Percentiles rank a stretch among this genome's conserved stretches.
Evolutionary conservation across 2,329 filamentous ascomycete genomes (phyloP).

Genomic region (Parafenestella ontariensis): DNA sequence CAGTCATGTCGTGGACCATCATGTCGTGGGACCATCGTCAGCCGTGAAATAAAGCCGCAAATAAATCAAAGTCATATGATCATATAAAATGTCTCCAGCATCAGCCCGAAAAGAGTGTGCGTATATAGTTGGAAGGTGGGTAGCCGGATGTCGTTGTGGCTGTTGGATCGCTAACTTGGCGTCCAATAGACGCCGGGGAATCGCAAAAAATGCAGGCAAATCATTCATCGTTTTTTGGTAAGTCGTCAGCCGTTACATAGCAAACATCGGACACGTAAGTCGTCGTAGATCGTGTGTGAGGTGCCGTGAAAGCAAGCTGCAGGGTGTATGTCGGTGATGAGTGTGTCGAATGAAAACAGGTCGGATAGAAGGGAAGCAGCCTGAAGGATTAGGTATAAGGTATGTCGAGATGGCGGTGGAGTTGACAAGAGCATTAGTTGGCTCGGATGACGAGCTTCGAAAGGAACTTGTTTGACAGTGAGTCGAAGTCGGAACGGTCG

Average conservation of each 20-base stretch:
- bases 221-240: slow-evolving; percentile 43
- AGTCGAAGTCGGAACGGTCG: slow-evolving; percentile 92
- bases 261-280: slow-evolving; percentile 43
- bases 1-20: slow-evolving; percentile 39
- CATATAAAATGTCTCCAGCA: slow-evolving; percentile 32
- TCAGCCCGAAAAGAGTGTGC: slow-evolving; percentile 35
- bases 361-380: slow-evolving; percentile 22
- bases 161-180: slow-evolving; percentile 42
- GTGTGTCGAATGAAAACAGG: slow-evolving; percentile 21
- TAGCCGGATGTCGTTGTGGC: slow-evolving; percentile 22
- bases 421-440: slow-evolving; percentile 63
- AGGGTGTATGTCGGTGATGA: slow-evolving; percentile 35
- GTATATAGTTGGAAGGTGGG: slow-evolving; percentile 38
- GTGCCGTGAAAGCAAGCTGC: slow-evolving; percentile 37
- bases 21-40: slow-evolving; percentile 38
- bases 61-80: slow-evolving; percentile 28
- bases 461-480: slow-evolving; percentile 94
- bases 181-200: slow-evolving; percentile 46
- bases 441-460: slow-evolving; percentile 95
- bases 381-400: slow-evolving; percentile 16
- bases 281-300: slow-evolving; percentile 39
- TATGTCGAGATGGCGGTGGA: slow-evolving; percentile 2
- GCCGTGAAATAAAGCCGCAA: slow-evolving; percentile 26
- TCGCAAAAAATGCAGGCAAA: slow-evolving; percentile 42
- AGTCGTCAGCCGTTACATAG: slow-evolving; percentile 44